Evolutionary conservation across 441 rosid species (phyloP), one percentile per base, ranked within the genome.

Genomic region (Pelargonium cotyledonis): DNA sequence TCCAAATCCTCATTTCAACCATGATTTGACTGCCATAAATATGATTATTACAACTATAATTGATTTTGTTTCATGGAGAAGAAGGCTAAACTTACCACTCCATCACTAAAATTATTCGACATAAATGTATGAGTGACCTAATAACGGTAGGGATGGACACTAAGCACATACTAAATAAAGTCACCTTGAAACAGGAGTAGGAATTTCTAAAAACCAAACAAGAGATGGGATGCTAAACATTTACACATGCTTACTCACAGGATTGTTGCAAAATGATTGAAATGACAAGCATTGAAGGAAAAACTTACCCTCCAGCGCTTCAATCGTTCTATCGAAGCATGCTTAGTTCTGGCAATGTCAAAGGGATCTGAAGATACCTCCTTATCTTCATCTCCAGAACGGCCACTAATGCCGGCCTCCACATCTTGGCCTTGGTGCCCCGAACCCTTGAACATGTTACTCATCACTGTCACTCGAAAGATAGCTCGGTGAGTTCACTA

Each of bases 401-500:
- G 77, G 55, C 78, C 67, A 5, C 66, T 70, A 9, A 8, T 44
- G 15, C 82, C 87, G 64, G 83, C 85, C 77, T 85, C 92, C 75
- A 78, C 12, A 65, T 88, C 89, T 44, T 23, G 26, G 16, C 49
- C 66, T 7, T 64, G 80, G 23, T 76, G 82, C 73, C 72, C 86
- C 73, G 89, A 83, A 15, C 76, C 76, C 61, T 68, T 85, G 31
- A 73, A 71, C 9, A 53, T 65, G 0, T 49, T 51, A 73, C 79
- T 86, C 79, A 79, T 78, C 43, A 55, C 84, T 79, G 85, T 90
- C 90, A 90, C 90, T 83, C 90, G 92, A 84, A 86, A 86, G 85
- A 86, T 84, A 79, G 83, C 90, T 85, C 92, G 83, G 76, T 79
- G 61, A 76, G 49, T 44, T 44, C 49, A 44, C 49, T 44, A 6